These are phyloP conservation scores for Globisporangium parvum DNA, from an alignment of 352 stramenopile genomes.

Conservation along the genomic window DNA sequence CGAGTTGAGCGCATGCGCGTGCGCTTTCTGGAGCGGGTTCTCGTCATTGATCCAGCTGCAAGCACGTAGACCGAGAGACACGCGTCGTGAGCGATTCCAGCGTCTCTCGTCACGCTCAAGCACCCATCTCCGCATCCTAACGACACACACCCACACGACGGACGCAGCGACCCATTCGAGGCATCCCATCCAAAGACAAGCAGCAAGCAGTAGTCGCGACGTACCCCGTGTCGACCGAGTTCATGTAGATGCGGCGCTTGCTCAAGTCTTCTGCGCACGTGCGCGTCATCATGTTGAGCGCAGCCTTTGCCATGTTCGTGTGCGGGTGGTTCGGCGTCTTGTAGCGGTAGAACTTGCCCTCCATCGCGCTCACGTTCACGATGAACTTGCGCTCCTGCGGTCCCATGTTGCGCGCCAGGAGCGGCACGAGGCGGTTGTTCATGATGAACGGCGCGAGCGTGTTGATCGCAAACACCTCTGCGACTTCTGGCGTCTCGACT, in stretches of 20 bases:
- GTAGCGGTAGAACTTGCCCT: constrained; percentile 97
- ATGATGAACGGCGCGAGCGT: constrained; percentile 96
- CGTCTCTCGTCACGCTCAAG: background rate
- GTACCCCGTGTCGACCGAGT: constrained; percentile 95
- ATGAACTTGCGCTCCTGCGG: constrained; percentile 86
- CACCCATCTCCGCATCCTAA: too few species aligned
- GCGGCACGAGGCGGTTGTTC: constrained; percentile 89
- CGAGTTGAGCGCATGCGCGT: constrained; percentile 87
- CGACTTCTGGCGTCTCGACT: constrained; percentile 82
- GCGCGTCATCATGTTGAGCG: constrained; percentile 98
- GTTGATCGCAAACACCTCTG: constrained; percentile 92
- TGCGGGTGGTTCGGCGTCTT: constrained; percentile 97
- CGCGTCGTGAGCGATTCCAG: background rate
- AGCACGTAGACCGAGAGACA: background rate
- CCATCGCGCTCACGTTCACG: constrained; percentile 97
- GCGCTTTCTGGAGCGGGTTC: constrained; percentile 93
- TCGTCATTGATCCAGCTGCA: constrained; percentile 97
- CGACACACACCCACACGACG: too few species aligned
- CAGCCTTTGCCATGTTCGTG: constrained; percentile 98
- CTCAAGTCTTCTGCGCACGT: constrained; percentile 94
- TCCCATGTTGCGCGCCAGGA: constrained; percentile 67
- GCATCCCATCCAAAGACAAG: constrained; percentile 1
- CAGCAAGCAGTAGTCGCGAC: constrained; percentile 2
- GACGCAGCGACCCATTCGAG: too few species aligned
- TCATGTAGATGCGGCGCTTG: constrained; percentile 96